Evolutionary conservation across 768 basidiomycete genomes (phyloP).

Genomic region (Boletus rufocinnamomeus): DNA sequence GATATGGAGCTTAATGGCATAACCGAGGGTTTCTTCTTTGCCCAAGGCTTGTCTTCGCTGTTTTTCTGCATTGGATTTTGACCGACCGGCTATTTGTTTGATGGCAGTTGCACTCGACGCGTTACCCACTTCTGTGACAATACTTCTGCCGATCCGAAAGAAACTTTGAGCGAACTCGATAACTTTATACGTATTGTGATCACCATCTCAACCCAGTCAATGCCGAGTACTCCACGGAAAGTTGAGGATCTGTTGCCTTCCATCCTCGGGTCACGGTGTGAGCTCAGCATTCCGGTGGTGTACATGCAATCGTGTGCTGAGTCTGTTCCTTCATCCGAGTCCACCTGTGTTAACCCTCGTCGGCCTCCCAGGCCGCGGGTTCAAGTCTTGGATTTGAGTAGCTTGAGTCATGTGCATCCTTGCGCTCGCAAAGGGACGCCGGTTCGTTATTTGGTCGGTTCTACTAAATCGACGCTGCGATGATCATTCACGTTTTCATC

Average conservation of each 20-base stretch:
- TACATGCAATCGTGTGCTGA: slow-evolving; percentile 20
- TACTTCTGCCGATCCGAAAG: too few species aligned
- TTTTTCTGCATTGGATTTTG: too few species aligned
- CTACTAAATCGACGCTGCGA: neutral
- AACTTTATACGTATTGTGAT: too few species aligned
- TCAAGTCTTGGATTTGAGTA: neutral
- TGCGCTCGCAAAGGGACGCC: neutral
- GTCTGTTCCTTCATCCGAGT: slow-evolving; percentile 18
- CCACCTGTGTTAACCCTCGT: too few species aligned
- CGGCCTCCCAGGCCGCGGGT: too few species aligned
- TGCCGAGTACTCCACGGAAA: neutral
- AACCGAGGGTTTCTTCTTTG: too few species aligned
- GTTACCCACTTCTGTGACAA: too few species aligned
- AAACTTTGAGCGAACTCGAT: too few species aligned
- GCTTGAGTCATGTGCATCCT: neutral
- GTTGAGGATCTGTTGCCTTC: neutral
- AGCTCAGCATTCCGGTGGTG: neutral
- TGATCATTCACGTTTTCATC: slow-evolving; percentile 42
- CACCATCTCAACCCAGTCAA: neutral
- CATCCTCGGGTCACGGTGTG: neutral
- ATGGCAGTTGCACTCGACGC: too few species aligned
- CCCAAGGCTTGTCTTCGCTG: too few species aligned
- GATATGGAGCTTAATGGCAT: too few species aligned
- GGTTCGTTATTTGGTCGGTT: neutral
- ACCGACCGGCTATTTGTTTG: too few species aligned